phyloP scores from a whole-genome alignment of 2,329 filamentous ascomycete genomes.

The Calonectria hongkongensis region DNA sequence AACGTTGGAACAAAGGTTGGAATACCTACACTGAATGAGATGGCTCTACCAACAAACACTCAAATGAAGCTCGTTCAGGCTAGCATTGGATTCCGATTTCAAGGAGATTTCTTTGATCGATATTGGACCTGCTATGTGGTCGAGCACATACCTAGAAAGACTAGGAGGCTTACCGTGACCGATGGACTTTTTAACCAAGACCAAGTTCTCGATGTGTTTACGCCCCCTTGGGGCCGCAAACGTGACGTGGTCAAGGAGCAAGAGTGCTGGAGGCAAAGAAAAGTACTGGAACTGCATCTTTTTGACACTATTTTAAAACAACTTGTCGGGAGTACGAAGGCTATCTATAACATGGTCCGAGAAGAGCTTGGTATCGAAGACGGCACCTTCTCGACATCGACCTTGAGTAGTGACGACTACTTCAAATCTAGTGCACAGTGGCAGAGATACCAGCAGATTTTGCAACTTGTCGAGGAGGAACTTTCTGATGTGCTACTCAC shows the following conservation, averaged over 20 bases:
- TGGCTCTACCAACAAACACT: background rate
- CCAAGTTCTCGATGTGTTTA: background rate
- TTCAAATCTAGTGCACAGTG: background rate
- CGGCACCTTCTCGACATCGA: background rate
- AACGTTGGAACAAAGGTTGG: background rate
- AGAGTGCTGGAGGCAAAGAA: background rate
- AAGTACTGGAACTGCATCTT: background rate
- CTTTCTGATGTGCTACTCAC: constrained; percentile 8
- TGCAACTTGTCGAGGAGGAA: constrained; percentile 6
- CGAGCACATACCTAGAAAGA: background rate
- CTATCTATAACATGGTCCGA: background rate
- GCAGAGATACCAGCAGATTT: constrained; percentile 3
- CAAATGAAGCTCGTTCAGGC: background rate
- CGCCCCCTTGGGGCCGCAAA: background rate
- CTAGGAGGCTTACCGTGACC: background rate
- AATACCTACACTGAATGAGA: background rate
- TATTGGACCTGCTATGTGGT: constrained; percentile 11
- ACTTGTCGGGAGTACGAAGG: background rate
- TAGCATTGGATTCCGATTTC: background rate
- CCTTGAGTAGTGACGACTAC: background rate
- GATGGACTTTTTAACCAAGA: background rate
- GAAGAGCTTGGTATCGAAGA: background rate
- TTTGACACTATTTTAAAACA: background rate
- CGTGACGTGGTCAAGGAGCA: background rate
- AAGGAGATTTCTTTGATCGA: constrained; percentile 5